A percentile compares a stretch with the other conserved stretches of the same genome.
phyloP scores from a whole-genome alignment of 2,329 filamentous ascomycete species.

The Colletotrichum caudatum region DNA sequence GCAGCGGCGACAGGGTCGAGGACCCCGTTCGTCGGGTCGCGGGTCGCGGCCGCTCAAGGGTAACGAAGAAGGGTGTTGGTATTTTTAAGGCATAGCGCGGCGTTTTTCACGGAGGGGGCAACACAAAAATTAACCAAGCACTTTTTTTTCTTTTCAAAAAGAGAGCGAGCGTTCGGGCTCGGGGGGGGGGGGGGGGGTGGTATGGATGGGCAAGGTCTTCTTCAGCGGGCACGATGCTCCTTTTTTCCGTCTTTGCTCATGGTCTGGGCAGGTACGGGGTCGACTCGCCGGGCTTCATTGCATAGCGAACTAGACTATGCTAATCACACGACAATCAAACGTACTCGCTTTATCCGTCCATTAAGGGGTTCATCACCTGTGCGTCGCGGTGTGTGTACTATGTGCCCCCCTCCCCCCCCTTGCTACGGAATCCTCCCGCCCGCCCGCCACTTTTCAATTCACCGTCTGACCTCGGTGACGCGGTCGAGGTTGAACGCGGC shows the following conservation, averaged over 20 bases:
- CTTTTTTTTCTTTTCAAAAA: background rate
- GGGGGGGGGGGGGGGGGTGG: background rate
- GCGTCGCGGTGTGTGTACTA: background rate
- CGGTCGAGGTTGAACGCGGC: slow-evolving; percentile 82
- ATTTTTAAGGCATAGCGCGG: slow-evolving; percentile 42
- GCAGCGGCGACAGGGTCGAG: background rate
- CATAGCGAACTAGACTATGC: slow-evolving; percentile 7
- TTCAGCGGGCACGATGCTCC: background rate
- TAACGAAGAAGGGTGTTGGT: slow-evolving; percentile 6
- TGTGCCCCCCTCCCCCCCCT: background rate
- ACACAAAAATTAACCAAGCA: background rate
- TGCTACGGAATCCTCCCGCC: background rate
- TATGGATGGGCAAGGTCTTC: background rate
- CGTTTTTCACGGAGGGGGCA: slow-evolving; percentile 23
- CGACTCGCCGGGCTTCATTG: background rate
- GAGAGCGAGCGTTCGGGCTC: slow-evolving; percentile 21
- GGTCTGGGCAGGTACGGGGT: background rate
- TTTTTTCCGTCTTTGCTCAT: background rate
- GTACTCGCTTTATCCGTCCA: no score
- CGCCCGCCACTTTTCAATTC: background rate
- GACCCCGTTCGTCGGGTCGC: background rate
- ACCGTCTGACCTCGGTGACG: slow-evolving; percentile 51
- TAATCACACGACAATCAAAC: background rate
- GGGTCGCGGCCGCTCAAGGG: slow-evolving; percentile 1
- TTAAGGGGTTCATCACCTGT: background rate